These are phyloP conservation scores for Ophiocordyceps unilateralis DNA, from an alignment of 2,329 filamentous ascomycete species.

Conservation along the genomic window DNA sequence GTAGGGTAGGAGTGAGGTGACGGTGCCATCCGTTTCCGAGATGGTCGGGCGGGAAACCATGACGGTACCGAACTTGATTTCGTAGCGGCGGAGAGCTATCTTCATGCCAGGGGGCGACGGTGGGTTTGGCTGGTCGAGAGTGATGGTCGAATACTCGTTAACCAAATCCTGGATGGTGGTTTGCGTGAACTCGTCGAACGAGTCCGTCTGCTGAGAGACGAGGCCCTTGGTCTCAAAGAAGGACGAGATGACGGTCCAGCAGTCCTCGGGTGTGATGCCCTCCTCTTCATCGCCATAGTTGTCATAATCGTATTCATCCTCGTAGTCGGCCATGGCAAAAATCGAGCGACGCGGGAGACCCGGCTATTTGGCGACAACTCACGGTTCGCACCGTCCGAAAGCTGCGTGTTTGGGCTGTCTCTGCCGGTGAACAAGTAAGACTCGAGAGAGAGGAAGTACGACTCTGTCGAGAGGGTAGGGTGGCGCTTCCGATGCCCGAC, in stretches of 20 bases:
- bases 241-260: conserved; percentile 92
- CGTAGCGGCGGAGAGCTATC: conserved; percentile 77
- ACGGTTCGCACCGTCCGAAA: neutral
- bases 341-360: neutral
- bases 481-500: neutral
- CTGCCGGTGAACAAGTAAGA: no score
- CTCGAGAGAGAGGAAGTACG: no score
- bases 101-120: conserved; percentile 58
- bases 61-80: conserved; percentile 84
- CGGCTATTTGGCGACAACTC: no score
- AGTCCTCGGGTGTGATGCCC: conserved; percentile 86
- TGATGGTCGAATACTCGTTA: conserved; percentile 76
- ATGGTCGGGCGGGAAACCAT: conserved; percentile 80
- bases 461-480: neutral
- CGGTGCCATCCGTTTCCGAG: conserved; percentile 82
- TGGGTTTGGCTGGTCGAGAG: conserved; percentile 83
- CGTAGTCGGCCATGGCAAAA: conserved; percentile 35
- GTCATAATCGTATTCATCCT: conserved; percentile 46
- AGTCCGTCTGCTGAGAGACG: conserved; percentile 94
- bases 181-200: conserved; percentile 91
- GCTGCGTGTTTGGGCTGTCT: neutral
- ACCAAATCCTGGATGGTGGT: conserved; percentile 91
- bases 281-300: conserved; percentile 51
- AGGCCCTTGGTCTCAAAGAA: conserved; percentile 95
- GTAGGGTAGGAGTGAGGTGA: conserved; percentile 74